Evolutionary conservation across 75 land plant species (phyloP).

Genomic region (Sequoiadendron giganteum): DNA sequence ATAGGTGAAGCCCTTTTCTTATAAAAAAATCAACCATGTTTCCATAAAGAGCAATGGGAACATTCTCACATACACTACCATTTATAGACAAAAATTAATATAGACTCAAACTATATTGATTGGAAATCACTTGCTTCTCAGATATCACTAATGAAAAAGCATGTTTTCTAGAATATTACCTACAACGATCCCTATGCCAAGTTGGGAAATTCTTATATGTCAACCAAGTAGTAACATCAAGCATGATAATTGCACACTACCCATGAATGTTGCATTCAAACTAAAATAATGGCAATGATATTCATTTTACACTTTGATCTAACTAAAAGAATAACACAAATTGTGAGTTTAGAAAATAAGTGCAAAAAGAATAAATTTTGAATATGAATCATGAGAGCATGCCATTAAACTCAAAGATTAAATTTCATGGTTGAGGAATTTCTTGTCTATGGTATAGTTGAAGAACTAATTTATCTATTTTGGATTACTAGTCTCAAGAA

Average conservation of each 20-base stretch:
- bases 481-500: too few species aligned
- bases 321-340: background rate
- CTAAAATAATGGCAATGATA: background rate
- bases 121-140: background rate
- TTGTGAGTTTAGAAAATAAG: too few species aligned
- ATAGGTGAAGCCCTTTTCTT: slow-evolving; percentile 21
- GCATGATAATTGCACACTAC: slow-evolving; percentile 63
- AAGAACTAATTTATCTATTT: too few species aligned
- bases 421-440: too few species aligned
- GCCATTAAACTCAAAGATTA: too few species aligned
- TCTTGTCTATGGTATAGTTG: too few species aligned
- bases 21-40: background rate
- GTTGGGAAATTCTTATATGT: slow-evolving; percentile 61
- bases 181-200: slow-evolving; percentile 61
- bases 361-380: too few species aligned
- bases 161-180: slow-evolving; percentile 22
- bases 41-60: slow-evolving; percentile 82
- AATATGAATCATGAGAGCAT: too few species aligned
- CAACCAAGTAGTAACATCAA: slow-evolving; percentile 65
- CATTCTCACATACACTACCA: slow-evolving; percentile 84
- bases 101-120: background rate
- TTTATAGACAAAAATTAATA: background rate
- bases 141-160: background rate
- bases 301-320: background rate
- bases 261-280: slow-evolving; percentile 47